A percentile compares a stretch with the other conserved stretches of the same genome.
These are phyloP conservation scores for Roridomyces roridus DNA, from an alignment of 768 basidiomycete genomes.

Conservation along the genomic window DNA sequence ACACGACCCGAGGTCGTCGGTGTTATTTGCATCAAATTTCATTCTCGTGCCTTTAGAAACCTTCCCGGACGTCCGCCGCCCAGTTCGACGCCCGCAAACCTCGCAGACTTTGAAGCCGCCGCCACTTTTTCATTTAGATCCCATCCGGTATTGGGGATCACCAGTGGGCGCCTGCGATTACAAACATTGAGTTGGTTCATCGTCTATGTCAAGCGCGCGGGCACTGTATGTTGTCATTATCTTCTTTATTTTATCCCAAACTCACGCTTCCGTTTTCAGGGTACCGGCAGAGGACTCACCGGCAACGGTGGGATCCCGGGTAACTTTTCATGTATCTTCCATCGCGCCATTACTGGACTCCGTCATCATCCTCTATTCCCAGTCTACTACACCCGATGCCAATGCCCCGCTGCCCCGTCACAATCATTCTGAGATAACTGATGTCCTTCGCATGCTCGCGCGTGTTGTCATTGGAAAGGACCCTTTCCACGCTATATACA, in stretches of 20 bases:
- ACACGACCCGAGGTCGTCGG: background rate
- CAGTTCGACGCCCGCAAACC: background rate
- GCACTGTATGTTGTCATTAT: background rate
- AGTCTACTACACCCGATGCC: no score
- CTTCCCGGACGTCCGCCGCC: background rate
- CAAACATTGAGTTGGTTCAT: background rate
- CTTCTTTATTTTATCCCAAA: background rate
- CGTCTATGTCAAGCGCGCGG: background rate
- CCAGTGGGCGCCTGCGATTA: background rate
- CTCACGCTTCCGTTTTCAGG: background rate
- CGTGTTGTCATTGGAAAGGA: background rate
- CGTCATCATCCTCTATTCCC: no score
- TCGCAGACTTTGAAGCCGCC: background rate
- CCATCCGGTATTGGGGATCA: background rate
- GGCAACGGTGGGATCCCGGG: background rate
- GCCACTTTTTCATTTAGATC: background rate
- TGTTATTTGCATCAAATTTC: conserved; percentile 2
- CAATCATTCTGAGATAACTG: background rate
- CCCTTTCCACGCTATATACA: background rate
- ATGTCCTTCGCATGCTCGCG: background rate
- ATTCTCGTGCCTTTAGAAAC: background rate
- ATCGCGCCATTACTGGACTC: no score
- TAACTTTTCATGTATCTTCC: background rate
- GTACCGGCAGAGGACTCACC: background rate
- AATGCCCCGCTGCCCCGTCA: background rate